Evolutionary conservation across 768 basidiomycete species (phyloP), one percentile per base, ranked within the genome.

Genomic region (Heimioporus sp.): DNA sequence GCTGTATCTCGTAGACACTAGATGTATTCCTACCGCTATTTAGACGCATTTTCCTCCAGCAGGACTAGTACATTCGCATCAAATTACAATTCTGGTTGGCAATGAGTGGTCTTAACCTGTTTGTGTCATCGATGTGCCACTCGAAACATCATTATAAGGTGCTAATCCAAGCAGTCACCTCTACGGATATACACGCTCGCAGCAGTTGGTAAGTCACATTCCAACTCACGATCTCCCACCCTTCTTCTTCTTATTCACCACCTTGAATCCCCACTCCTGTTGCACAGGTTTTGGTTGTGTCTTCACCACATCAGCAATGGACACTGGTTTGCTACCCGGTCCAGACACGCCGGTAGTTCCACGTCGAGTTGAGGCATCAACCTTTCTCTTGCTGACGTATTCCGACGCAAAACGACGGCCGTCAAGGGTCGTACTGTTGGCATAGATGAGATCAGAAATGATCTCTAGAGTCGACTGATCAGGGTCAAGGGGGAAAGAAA

Each of bases 181-280:
- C 31, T 58, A 61, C 51, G 51, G 13, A 46, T 37, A 51, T 51
- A 65, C 42, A 46, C 20, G 30, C 44, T 34, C 31, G 24, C 24
- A 28, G 20, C 43, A 24, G 37, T n/a, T 30, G 42, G 49, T 36
- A 28, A 32, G 31, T 30, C 41, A 43, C 43, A 19, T 21, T 17
- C 48, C 46, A 16, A 31, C 37, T 74, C 65, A 87, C 42, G 82
- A 65, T 60, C 81, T 76, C 28, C 80, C 80, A 15, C 86, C 80
- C 72, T 91, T 92, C 82, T 92, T 97, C 76, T 95, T 97, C 78
- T 95, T 94, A 61, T 93, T 92, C 47, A 94, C 90, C 6, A 95
- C 88, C 72, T 93, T 95, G 77, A 92, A 93, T 8, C 84, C 85
- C 89, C 93, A 95, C 65, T 90, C 89, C 40, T 81, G 76, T 52